Base-by-base conservation (phyloP, 1,139 yeast species). In the Tardiomyces depauwii region DNA sequence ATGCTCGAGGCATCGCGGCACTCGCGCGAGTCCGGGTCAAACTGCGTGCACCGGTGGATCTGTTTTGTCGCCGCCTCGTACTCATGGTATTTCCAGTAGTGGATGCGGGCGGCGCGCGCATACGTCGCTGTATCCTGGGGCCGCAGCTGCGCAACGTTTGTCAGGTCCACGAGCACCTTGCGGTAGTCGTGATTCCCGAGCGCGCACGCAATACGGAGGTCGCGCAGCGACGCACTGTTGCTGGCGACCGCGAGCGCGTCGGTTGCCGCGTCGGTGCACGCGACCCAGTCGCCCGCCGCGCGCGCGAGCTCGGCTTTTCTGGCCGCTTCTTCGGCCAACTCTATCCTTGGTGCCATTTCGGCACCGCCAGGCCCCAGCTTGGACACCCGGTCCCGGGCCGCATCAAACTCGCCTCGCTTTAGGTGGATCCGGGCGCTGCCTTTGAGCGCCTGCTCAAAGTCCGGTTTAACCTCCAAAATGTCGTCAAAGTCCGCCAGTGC, bases 31-130 rank as follows among this genome's bases (percentile, higher is more conserved):
- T 83, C 95, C 55, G 84, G 82, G 60, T 86, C 85, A 43, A 74
- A 74, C 52, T 82, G 76, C 45, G 85, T 66, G 59, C 95, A 85
- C 51, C 71, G 71, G 51, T 79, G 74, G 39, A 78, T 67, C 30
- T 70, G 67, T 49, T 64, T 70, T 54, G 73, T 63, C 0, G 85
- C 75, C 40, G 67, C 67, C 18, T 72, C 74, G 52, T 71, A 73
- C 49, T 79, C 80, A 40, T 68, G 66, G 42, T 76, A 70, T 11
- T 77, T 73, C 56, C 68, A 78, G 43, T 75, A 66, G 47, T 75
- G 66, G 45, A 74, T 68, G 30, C 68, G 66, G 1, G 83, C 65
- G 41, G 59, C 51, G 23, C 48, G 49, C 28, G 54, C 56, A 40
- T 59, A 64, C 13, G 63, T 55, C n/a, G 50, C 56, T 10, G 56